A percentile compares a stretch with the other conserved stretches of the same genome.
phyloP scores from a whole-genome alignment of 352 stramenopile genomes.

The Thraustotheca clavata region DNA sequence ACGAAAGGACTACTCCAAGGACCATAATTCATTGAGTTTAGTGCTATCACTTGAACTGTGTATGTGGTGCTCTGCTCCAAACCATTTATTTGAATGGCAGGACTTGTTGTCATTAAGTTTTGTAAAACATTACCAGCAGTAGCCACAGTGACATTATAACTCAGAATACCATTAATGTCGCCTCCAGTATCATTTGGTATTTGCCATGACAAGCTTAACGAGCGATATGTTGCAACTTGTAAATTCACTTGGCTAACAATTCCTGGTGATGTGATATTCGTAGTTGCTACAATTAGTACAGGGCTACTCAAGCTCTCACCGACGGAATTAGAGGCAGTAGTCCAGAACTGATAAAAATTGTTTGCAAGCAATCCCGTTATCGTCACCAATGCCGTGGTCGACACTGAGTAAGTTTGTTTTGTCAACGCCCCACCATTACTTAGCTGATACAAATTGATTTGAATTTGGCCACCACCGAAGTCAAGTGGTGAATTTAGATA shows the following conservation, averaged over 20 bases:
- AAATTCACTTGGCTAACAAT: background rate
- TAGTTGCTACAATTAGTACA: background rate
- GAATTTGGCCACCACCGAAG: background rate
- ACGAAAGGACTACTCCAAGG: background rate
- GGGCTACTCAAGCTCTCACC: background rate
- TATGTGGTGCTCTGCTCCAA: conserved; percentile 20
- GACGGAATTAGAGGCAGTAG: background rate
- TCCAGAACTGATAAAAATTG: conserved; percentile 6
- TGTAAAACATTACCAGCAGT: background rate
- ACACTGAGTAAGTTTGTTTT: background rate
- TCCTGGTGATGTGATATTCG: background rate
- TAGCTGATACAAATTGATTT: background rate
- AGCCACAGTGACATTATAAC: background rate
- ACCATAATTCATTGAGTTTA: conserved; percentile 21
- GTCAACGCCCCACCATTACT: background rate
- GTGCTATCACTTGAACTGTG: conserved; percentile 29
- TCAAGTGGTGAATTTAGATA: background rate
- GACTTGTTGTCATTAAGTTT: background rate
- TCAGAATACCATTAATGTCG: background rate
- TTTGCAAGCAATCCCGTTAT: background rate
- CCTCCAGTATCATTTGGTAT: background rate
- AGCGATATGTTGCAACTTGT: background rate
- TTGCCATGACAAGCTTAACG: background rate
- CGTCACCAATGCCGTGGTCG: background rate
- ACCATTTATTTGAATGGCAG: background rate